phyloP scores from a whole-genome alignment of 352 stramenopile species.

The Pythium guiyangense region DNA sequence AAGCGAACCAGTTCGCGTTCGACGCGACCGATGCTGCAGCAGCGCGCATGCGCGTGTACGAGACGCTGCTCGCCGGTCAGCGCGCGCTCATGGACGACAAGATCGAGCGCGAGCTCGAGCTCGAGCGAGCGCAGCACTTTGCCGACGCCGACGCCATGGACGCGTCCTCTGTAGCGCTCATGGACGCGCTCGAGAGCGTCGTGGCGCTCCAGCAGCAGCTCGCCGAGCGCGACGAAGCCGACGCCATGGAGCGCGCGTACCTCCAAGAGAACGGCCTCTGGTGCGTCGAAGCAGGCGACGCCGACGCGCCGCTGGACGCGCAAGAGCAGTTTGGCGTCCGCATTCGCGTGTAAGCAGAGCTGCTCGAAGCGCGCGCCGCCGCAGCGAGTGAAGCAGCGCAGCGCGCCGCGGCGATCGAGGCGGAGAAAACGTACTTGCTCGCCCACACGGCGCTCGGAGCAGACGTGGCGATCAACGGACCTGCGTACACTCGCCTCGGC shows the following conservation, averaged over 20 bases:
- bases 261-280: conserved; percentile 8
- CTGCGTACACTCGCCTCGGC: conserved; percentile 11
- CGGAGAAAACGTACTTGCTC: not conserved
- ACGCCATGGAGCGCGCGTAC: conserved; percentile 13
- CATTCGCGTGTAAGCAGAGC: conserved; percentile 10
- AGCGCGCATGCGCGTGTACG: conserved; percentile 35
- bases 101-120: conserved; percentile 38
- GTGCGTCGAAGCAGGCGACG: not conserved
- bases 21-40: conserved; percentile 1
- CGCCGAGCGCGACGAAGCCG: conserved; percentile 1
- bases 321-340: conserved; percentile 14
- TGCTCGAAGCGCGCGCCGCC: conserved; percentile 1
- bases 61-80: conserved; percentile 38
- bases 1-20: conserved; percentile 9
- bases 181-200: conserved; percentile 20
- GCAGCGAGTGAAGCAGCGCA: not conserved
- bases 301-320: conserved; percentile 5
- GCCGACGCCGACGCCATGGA: conserved; percentile 21
- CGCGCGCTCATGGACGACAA: conserved; percentile 55
- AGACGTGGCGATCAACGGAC: not conserved
- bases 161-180: conserved; percentile 7
- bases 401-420: conserved; percentile 1
- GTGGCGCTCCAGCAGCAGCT: conserved; percentile 14
- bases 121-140: conserved; percentile 27
- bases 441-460: not conserved